Base-by-base conservation (phyloP, 2,329 filamentous ascomycete species). In the Trichoderma sp. region DNA sequence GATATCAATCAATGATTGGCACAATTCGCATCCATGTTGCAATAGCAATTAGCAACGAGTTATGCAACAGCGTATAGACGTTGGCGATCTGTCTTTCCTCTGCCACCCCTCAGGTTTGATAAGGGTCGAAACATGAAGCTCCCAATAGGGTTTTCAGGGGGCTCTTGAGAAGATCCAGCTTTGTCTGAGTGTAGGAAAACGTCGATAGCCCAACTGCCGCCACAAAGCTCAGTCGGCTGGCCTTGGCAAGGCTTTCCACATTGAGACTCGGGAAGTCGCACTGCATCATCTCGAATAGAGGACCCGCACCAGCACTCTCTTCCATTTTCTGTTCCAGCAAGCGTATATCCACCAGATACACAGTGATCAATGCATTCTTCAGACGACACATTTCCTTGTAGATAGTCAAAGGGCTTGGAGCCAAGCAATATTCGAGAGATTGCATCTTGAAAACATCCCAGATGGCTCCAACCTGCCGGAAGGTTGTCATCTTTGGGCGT, bases 271-370 rank as follows among this genome's bases (percentile, higher is more conserved):
- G 75, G 75, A 19, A 77, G 63, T 40, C 72, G 70, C 24, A 75
- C 66, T 3, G 72, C 72, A 58, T 75, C 72, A 59, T 72, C 71
- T 5, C 70, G 74, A 40, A 77, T 74, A 3, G 70, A 70, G 13
- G 72, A 72, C 40, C 80, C 83, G 71, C 85, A 89, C 79, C 83
- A 88, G 74, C 86, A 88, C 72, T 88, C 83, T 24, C 76, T 75
- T 8, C 78, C 79, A 71, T 83, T 84, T 73, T 88, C 84, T 0
- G 85, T 78, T 6, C 85, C 86, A 5, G 85, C 85, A 70, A 84
- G 81, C 2, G 72, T 70, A 72, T 80, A 83, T 5, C 80, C 80
- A 13, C 77, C 76, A 16, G 72, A 73, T 4, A 74, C 73, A 76
- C 86, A 88, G 74, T 81, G 83, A 21, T 79, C 75, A 58, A 86